phyloP scores from a whole-genome alignment of 1,284 basidiomycete genomes.

The Athelia psychrophila region DNA sequence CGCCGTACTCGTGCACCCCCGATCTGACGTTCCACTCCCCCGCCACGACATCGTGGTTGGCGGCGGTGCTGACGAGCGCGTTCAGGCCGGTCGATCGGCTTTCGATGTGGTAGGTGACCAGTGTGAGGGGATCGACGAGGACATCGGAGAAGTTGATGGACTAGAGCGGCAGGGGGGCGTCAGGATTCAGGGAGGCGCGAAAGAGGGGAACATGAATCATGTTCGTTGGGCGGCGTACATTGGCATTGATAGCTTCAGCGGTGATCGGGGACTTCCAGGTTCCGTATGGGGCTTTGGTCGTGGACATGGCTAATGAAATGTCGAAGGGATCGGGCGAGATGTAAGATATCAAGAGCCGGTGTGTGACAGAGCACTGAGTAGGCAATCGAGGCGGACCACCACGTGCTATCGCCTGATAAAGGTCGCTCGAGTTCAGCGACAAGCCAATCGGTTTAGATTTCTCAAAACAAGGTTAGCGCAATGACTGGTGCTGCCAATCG shows the following conservation, averaged over 20 bases:
- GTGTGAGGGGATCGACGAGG: conserved; percentile 51
- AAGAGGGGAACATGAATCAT: no score
- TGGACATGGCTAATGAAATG: background rate
- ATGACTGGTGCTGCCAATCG: no score
- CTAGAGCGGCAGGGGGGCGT: no score
- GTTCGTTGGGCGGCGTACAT: conserved; percentile 34
- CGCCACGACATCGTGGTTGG: conserved; percentile 48
- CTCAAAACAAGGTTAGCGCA: no score
- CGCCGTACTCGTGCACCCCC: conserved; percentile 59
- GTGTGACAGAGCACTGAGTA: no score
- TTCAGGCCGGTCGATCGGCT: conserved; percentile 54
- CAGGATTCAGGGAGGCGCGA: no score
- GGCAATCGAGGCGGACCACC: no score
- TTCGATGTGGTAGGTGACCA: conserved; percentile 60
- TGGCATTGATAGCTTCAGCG: conserved; percentile 48
- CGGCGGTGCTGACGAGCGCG: conserved; percentile 51
- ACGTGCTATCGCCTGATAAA: no score
- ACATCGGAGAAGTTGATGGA: conserved; percentile 30
- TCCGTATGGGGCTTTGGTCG: conserved; percentile 45
- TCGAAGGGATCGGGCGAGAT: no score
- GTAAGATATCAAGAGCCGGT: no score
- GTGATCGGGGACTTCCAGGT: conserved; percentile 62
- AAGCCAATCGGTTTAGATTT: no score
- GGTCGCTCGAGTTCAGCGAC: no score
- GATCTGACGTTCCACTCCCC: conserved; percentile 54